Base-by-base conservation (phyloP, 78 protist species). In the Dictyostelium firmibasis region DNA sequence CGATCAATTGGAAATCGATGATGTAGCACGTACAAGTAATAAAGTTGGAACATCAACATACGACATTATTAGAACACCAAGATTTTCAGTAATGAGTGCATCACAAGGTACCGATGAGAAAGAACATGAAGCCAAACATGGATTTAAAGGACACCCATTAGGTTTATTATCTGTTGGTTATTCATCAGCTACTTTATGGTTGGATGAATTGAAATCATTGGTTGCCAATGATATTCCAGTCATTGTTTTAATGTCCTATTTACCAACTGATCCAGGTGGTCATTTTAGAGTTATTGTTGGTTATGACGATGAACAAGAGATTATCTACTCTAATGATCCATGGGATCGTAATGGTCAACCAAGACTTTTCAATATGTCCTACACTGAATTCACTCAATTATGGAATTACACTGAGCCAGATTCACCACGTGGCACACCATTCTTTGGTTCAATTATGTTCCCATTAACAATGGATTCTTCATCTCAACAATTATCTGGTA, bases 321-420 rank as follows among this genome's bases (percentile, higher is more conserved):
- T 70, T 20, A 29, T 86, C 16, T 35, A 41, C 23, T 57, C 92
- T 5, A 33, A 43, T 10, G 92, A 86, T 29, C 92, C 92, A 78
- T 86, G 92, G 92, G 92, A 77, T 35, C 62, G 92, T 57, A 44
- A 86, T 60, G 60, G 60, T 62, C 92, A 86, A 78, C 92, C 92
- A n/a, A 38, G 31, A 62, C 33, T 86, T 5, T 86, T 50, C 41
- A 47, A 36, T 33, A 62, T 86, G 27, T 41, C 81, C 5, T 86
- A 86, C 27, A 25, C 64, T 2, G 47, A 77, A 20, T 86, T 86
- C 38, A 47, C 50, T 2, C 8, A n/a, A 14, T 16, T 86, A 4
- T 86, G 92, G 92, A 86, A 86, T 57, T 86, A 86, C 38, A 77
- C 85, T 14, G 92, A 86, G 29, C 70, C 70, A 4, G 81, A 77